Conservation (phyloP, 257 asterid species). For the Capsicum rhomboideum region DNA sequence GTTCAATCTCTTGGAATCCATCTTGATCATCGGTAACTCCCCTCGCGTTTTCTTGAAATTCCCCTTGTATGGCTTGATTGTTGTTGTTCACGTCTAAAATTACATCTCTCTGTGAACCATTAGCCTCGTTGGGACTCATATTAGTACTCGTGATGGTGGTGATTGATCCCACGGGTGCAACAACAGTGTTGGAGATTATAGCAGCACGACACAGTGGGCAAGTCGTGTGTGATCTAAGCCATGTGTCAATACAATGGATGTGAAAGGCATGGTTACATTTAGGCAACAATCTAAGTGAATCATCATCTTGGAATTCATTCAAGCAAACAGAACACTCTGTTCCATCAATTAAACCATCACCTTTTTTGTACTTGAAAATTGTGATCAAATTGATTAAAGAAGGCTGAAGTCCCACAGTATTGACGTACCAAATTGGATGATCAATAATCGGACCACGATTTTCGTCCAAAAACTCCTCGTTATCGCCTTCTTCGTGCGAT, state of each 20-base stretch:
- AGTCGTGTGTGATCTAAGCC: conserved; percentile 16
- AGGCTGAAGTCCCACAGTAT: not conserved
- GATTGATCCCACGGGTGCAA: not conserved
- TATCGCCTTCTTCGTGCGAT: not conserved
- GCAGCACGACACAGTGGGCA: conserved; percentile 13
- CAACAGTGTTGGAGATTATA: not conserved
- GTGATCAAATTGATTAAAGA: conserved; percentile 1
- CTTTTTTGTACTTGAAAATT: conserved; percentile 1
- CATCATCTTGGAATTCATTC: conserved; percentile 11
- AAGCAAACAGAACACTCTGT: conserved; percentile 12
- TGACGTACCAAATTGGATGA: conserved; percentile 4
- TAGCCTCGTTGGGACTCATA: not conserved
- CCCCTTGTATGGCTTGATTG: not conserved
- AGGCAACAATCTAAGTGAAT: conserved; percentile 1
- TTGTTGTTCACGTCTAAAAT: not conserved
- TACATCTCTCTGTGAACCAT: not conserved
- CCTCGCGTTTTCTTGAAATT: not conserved
- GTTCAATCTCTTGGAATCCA: not conserved
- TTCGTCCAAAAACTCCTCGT: not conserved
- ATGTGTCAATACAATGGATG: conserved; percentile 7
- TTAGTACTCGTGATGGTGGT: not conserved
- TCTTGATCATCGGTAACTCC: not conserved
- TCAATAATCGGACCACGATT: not conserved
- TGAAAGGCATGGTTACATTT: conserved; percentile 17
- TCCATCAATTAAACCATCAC: conserved; percentile 3